Base-by-base conservation (phyloP, 106 monocot species). In the Vanilla planifolia region DNA sequence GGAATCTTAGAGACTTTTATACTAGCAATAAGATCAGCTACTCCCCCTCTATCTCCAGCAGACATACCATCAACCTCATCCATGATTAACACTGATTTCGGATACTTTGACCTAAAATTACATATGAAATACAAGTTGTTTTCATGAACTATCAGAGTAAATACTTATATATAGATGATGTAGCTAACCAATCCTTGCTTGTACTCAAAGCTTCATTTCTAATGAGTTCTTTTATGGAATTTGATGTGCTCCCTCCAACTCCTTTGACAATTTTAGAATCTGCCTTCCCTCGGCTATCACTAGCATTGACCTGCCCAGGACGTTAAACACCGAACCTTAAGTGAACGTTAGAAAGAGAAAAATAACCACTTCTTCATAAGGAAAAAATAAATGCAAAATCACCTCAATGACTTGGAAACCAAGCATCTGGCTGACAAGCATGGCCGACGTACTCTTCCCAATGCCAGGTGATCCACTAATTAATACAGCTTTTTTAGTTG, bases 41-140 rank as follows among this genome's bases (percentile, higher is more conserved):
- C 91, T 61, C 96, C 96, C 42, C 96, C 96, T 74, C 96, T 76
- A 60, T 98, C 96, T 67, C 96, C 96, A 79, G 91, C 91, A 77
- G 96, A 91, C 96, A 98, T 98, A 2, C 96, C 96, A 69, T 98
- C 96, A 71, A 98, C 96, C 69, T 98, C 96, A 68, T 98, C 96
- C 96, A 98, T 98, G 37, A 98, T 85, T 29, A 98, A 35, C 51
- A 98, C 92, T 44, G 88, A 70, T 73, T 92, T 98, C 37, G 74
- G 67, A 66, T 80, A 77, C 65, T 86, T 84, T 50, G 76, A 78
- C 81, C 90, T 96, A 60, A 53, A 56, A 53, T 62, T 41, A 27
- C 35, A 56, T 23, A 8, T n/a, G 64, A 60, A 2, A 33, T 21
- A 35, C 45, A 25, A 64, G 48, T 15, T 28, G 15, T 60, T 39